phyloP scores from a whole-genome alignment of 805 yeast species.

The Wickerhamomyces queroliae region DNA sequence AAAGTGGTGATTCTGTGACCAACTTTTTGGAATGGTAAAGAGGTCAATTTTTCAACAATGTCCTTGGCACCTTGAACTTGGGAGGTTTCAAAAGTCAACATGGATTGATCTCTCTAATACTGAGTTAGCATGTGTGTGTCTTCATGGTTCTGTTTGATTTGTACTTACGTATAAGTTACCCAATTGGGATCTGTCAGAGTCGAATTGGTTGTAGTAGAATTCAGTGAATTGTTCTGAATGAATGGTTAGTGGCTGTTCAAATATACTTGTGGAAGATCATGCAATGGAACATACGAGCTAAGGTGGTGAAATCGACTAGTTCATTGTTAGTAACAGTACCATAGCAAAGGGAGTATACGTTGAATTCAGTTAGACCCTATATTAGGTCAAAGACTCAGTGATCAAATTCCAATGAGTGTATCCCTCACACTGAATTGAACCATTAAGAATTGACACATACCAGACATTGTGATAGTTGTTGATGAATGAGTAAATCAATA shows the following conservation, averaged over 20 bases:
- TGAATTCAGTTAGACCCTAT: too few species aligned
- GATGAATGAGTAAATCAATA: background rate
- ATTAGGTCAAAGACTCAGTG: too few species aligned
- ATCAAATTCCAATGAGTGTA: background rate
- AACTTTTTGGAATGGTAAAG: conserved; percentile 89
- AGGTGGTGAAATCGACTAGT: conserved; percentile 38
- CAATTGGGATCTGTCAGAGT: conserved; percentile 84
- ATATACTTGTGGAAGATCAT: background rate
- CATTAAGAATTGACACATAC: conserved; percentile 5
- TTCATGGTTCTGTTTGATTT: background rate
- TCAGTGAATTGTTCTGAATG: conserved; percentile 77
- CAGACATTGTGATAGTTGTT: conserved; percentile 8
- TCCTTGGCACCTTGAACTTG: conserved; percentile 93
- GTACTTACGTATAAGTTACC: conserved; percentile 74
- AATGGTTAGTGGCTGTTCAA: background rate
- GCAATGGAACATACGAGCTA: conserved; percentile 29
- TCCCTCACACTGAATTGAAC: background rate
- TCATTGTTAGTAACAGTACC: conserved; percentile 5
- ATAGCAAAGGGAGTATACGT: too few species aligned
- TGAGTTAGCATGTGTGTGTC: background rate
- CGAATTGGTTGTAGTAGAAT: conserved; percentile 94
- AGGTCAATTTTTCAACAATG: conserved; percentile 86
- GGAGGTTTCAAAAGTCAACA: conserved; percentile 93
- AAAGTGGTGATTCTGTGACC: conserved; percentile 90
- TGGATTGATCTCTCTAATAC: conserved; percentile 89